Conservation (phyloP, 1,284 basidiomycete species). For the Irpex sp. region DNA sequence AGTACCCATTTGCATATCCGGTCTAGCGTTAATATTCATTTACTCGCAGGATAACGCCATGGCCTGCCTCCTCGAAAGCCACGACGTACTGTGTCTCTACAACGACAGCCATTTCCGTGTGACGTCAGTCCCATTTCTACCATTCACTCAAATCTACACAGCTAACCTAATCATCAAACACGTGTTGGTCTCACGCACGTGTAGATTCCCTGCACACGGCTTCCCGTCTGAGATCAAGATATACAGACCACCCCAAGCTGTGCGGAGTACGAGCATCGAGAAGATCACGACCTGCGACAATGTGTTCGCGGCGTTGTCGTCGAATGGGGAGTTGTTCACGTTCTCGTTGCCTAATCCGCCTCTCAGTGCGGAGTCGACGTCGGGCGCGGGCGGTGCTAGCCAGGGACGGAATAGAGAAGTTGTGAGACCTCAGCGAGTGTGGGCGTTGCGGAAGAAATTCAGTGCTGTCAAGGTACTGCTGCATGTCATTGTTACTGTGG, state of each 20-base stretch:
- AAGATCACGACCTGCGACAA: conserved; percentile 80
- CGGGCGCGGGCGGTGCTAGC: conserved; percentile 23
- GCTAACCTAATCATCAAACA: conserved; percentile 10
- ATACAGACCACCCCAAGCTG: conserved; percentile 77
- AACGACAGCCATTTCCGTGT: conserved; percentile 77
- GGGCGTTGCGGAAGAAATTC: conserved; percentile 86
- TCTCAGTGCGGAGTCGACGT: conserved; percentile 19
- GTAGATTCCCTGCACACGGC: conserved; percentile 63
- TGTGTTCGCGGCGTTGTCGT: conserved; percentile 83
- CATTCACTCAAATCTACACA: background rate
- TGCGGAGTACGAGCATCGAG: conserved; percentile 67
- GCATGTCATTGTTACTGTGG: too few species aligned
- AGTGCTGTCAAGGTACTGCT: conserved; percentile 68
- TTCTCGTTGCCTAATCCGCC: conserved; percentile 52
- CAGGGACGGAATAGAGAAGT: conserved; percentile 29
- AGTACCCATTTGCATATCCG: conserved; percentile 18
- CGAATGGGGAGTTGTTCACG: conserved; percentile 89
- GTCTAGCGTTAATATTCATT: conserved; percentile 2
- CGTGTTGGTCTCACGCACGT: background rate
- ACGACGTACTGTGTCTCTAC: conserved; percentile 84
- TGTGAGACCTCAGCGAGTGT: conserved; percentile 87
- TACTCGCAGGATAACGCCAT: conserved; percentile 72
- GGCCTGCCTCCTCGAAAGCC: conserved; percentile 69
- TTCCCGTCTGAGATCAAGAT: conserved; percentile 74
- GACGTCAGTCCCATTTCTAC: conserved; percentile 38